Evolutionary conservation across 1,284 basidiomycete genomes (phyloP), one percentile per base, ranked within the genome.

Genomic region (Naganishia liquefaciens): DNA sequence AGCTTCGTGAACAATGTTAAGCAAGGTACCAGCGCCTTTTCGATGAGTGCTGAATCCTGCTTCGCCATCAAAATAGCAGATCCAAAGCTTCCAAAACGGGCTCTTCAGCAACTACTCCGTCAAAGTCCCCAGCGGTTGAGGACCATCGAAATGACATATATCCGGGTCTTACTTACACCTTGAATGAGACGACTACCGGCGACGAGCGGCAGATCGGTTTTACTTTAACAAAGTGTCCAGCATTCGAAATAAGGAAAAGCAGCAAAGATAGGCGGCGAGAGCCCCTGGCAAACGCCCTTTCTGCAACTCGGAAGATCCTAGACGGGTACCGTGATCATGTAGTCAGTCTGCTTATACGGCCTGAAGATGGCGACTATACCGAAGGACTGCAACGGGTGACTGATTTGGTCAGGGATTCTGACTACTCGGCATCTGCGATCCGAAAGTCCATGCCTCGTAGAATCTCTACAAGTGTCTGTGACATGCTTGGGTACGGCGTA

Each of bases 81-180:
- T 37, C 33, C 2, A 7, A 37, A 37, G 33, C 33, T 7, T 37
- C 33, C 9, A 13, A 37, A 10, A 37, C 13, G 9, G 9, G 4
- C 33, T 37, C 6, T 9, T 37, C 33, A 7, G 9, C 33, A 37
- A 13, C 9, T 5, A 2, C 6, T 4, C 13, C 33, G 4, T 37
- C 33, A 37, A 7, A 1, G 33, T 37, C 33, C 23, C 19, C 7
- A 11, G 15, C 43, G 9, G 23, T 1, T 2, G n/a, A 11, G 3
- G 15, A 4, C 10, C 7, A 53, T 5, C n/a, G 33, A 0, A 11
- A n/a, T 6, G 21, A 19, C 46, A 46, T 60, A 13, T 60, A 50
- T 27, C 33, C 37, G 3, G 57, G 57, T n/a, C 46, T 60, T 11
- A 37, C 33, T 39, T 60, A 60, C 57, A 57, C 19, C 17, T 28